Evolutionary conservation across 2,329 filamentous ascomycete genomes (phyloP), one percentile per base, ranked within the genome.

Genomic region (Trichoderma sp.): DNA sequence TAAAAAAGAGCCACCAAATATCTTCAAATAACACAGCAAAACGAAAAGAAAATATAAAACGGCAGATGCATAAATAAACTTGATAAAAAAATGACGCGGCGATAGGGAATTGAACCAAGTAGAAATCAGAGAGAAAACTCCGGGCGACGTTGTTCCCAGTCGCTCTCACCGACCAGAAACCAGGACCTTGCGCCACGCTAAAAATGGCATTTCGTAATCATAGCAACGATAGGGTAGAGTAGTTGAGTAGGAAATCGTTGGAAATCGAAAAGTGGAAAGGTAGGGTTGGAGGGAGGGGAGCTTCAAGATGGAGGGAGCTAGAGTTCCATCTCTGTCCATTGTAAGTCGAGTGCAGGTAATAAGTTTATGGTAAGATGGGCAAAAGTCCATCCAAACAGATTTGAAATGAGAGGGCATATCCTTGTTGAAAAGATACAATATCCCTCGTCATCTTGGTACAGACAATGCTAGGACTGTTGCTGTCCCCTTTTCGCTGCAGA

Each of bases 111-210:
- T 64, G 56, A 28, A 56, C 32, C 21, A 64, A 56, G 34, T 10
- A 18, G 30, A 54, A 63, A 24, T n/a, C n/a, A 59, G 14, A 66
- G 37, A 21, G 21, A 49, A 68, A 68, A 68, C 60, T 65, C 70
- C 55, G 59, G 69, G 72, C 70, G 71, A 73, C 72, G 66, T 70
- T 59, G 71, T 70, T 71, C 73, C 77, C 73, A 77, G 76, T 76
- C 77, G 77, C 78, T 80, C 78, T 80, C 79, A 79, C 79, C 76
- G 76, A 79, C 76, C 73, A 76, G 74, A 77, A 76, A 72, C 72
- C 73, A 71, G 70, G 70, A 69, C 75, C 73, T 69, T 74, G 74
- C 76, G 72, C 75, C 73, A 71, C 71, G 74, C 75, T 73, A 21
- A 68, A 66, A 66, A 66, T 56, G 72, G 64, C 67, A 59, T 26